Conservation (phyloP, 768 basidiomycete genomes). For the Podaxis pistillaris region DNA sequence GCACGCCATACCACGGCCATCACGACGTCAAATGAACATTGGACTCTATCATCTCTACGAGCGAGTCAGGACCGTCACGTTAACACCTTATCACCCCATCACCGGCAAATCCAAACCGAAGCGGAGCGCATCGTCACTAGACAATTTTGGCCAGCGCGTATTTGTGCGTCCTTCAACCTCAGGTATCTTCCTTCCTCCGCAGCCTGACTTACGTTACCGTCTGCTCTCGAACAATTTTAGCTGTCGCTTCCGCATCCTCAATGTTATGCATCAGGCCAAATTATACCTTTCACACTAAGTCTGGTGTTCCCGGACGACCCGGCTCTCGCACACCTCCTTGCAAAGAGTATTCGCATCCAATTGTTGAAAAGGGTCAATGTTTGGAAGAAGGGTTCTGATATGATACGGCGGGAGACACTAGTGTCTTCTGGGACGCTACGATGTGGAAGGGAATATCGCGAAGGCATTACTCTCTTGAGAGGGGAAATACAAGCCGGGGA, state of each 20-base stretch:
- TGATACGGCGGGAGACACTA: slow-evolving; percentile 27
- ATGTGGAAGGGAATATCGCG: slow-evolving; percentile 30
- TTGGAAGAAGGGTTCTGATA: slow-evolving; percentile 23
- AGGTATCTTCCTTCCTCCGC: not conserved
- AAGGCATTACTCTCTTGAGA: slow-evolving; percentile 33
- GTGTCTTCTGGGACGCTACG: slow-evolving; percentile 23
- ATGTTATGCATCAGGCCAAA: slow-evolving; percentile 38
- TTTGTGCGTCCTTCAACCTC: slow-evolving; percentile 24
- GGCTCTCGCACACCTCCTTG: slow-evolving; percentile 34
- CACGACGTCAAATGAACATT: slow-evolving; percentile 19
- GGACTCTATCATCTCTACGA: slow-evolving; percentile 22
- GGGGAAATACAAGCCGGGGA: slow-evolving; percentile 35
- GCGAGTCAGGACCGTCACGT: slow-evolving; percentile 28
- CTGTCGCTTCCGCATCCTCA: slow-evolving; percentile 35
- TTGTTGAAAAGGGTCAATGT: slow-evolving; percentile 35
- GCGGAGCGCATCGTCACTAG: slow-evolving; percentile 6
- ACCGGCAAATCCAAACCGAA: slow-evolving; percentile 14
- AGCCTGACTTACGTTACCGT: not conserved
- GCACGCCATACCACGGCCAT: slow-evolving; percentile 28
- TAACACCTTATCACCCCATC: slow-evolving; percentile 23
- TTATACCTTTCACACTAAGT: slow-evolving; percentile 36
- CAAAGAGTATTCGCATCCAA: slow-evolving; percentile 30
- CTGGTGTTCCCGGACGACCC: slow-evolving; percentile 36
- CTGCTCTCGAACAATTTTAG: slow-evolving; percentile 20
- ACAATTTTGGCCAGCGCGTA: slow-evolving; percentile 21